These are phyloP conservation scores for Maudiozyma serrabonitensis DNA, from an alignment of 805 yeast species.

Conservation along the genomic window DNA sequence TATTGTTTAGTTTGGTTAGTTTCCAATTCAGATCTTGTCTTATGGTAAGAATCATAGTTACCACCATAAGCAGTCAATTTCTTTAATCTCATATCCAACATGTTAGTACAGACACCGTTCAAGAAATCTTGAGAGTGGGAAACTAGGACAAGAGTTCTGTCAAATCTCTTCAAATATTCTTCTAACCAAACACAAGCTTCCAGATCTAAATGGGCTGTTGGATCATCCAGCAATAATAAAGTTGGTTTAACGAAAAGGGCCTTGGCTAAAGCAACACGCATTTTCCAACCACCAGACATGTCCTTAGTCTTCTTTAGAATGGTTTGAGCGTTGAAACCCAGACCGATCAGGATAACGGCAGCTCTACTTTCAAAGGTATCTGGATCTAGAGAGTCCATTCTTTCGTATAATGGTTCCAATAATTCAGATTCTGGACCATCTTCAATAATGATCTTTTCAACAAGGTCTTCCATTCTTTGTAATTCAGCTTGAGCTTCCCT, in stretches of 20 bases:
- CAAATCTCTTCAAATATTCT: constrained; percentile 91
- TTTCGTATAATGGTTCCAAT: constrained; percentile 85
- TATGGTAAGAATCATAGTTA: constrained; percentile 93
- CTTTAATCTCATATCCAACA: constrained; percentile 94
- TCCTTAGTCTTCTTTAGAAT: constrained; percentile 92
- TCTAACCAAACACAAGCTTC: constrained; percentile 99
- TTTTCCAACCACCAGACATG: constrained; percentile 99
- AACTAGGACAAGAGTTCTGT: constrained; percentile 84
- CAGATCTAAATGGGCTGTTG: constrained; percentile 97
- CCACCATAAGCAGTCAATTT: constrained; percentile 78
- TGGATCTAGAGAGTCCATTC: constrained; percentile 93
- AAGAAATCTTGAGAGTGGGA: constrained; percentile 99
- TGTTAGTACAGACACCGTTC: constrained; percentile 95
- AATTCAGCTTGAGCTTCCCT: constrained; percentile 92
- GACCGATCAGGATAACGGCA: constrained; percentile 89
- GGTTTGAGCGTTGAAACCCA: constrained; percentile 84
- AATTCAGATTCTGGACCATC: constrained; percentile 90
- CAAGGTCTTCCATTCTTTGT: constrained; percentile 81
- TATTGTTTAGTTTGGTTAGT: constrained; percentile 97
- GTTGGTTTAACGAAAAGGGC: constrained; percentile 98
- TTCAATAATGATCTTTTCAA: constrained; percentile 77
- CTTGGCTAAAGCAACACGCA: constrained; percentile 98
- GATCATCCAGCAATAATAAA: constrained; percentile 87
- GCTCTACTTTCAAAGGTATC: constrained; percentile 94
- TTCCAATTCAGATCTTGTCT: constrained; percentile 89